Evolutionary conservation across 495 filamentous ascomycete species (phyloP).

Genomic region (Jackrogersella multiformis): DNA sequence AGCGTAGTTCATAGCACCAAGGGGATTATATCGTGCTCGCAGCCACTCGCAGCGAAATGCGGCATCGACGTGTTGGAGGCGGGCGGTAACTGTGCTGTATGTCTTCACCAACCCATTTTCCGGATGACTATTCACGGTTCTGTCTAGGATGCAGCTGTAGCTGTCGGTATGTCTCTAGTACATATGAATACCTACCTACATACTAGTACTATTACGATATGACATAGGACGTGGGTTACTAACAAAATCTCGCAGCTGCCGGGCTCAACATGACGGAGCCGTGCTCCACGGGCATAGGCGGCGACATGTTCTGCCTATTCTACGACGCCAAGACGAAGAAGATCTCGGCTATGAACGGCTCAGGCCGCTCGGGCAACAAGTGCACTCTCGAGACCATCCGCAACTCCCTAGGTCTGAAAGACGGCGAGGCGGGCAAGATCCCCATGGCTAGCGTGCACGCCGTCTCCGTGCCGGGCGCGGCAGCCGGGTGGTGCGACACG

Average conservation of each 20-base stretch:
- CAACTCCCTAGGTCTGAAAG: slow-evolving; percentile 71
- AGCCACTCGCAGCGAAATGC: slow-evolving; percentile 89
- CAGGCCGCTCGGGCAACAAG: slow-evolving; percentile 78
- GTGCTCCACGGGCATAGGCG: slow-evolving; percentile 92
- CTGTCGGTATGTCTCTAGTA: slow-evolving; percentile 64
- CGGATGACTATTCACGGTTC: background rate
- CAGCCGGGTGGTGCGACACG: slow-evolving; percentile 93
- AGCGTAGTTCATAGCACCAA: slow-evolving; percentile 93
- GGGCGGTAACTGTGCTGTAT: slow-evolving; percentile 92
- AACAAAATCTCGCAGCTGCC: slow-evolving; percentile 64
- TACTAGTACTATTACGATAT: background rate
- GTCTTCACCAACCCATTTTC: slow-evolving; percentile 41
- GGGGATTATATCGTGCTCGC: slow-evolving; percentile 90
- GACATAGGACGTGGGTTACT: background rate
- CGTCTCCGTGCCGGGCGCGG: slow-evolving; percentile 87
- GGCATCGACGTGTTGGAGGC: slow-evolving; percentile 83
- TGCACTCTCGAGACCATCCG: slow-evolving; percentile 75
- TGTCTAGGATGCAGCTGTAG: slow-evolving; percentile 88
- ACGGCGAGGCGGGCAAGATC: slow-evolving; percentile 69
- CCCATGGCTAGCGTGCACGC: slow-evolving; percentile 81
- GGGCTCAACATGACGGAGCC: slow-evolving; percentile 94
- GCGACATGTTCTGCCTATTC: slow-evolving; percentile 97
- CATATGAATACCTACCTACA: no score
- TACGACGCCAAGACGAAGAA: slow-evolving; percentile 84
- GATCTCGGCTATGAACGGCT: slow-evolving; percentile 88